Conservation (phyloP, 2,329 filamentous ascomycete species). For the Fusarium hainanense region DNA sequence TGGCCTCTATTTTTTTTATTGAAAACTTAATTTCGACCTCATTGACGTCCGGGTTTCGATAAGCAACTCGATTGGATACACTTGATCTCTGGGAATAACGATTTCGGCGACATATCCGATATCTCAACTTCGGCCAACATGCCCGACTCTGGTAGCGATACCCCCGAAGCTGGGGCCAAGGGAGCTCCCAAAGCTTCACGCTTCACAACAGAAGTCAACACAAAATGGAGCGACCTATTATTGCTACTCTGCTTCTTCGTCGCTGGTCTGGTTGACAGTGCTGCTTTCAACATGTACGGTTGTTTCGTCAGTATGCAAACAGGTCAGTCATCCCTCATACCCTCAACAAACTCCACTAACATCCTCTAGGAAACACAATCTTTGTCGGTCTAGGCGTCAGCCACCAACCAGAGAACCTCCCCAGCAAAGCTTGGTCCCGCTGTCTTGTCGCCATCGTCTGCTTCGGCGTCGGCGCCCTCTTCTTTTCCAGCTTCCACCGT, state of each 20-base stretch:
- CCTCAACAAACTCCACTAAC: background rate
- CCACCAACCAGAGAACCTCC: constrained; percentile 43
- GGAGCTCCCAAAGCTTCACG: constrained; percentile 4
- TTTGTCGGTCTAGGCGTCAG: constrained; percentile 44
- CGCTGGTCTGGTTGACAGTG: constrained; percentile 44
- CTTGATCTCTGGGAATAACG: background rate
- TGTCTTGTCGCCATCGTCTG: constrained; percentile 44
- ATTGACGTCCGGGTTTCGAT: background rate
- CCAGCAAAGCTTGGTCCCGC: constrained; percentile 44
- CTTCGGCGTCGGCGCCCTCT: constrained; percentile 43
- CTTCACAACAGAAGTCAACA: constrained; percentile 36
- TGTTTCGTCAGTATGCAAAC: constrained; percentile 48
- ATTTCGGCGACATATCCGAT: background rate
- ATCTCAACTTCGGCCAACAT: constrained; percentile 4
- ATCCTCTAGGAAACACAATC: constrained; percentile 42
- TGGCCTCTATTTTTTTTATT: background rate
- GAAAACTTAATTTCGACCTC: background rate
- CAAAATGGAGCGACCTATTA: constrained; percentile 42
- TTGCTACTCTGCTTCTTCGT: constrained; percentile 43
- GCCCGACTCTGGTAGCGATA: constrained; percentile 34
- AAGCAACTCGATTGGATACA: background rate
- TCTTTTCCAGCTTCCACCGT: constrained; percentile 45
- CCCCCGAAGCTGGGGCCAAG: constrained; percentile 31
- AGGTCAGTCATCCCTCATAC: constrained; percentile 25
- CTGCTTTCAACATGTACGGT: constrained; percentile 46